Evolutionary conservation across 108 stramenopile genomes (phyloP).

Genomic region (Nitzschia inconspicua): DNA sequence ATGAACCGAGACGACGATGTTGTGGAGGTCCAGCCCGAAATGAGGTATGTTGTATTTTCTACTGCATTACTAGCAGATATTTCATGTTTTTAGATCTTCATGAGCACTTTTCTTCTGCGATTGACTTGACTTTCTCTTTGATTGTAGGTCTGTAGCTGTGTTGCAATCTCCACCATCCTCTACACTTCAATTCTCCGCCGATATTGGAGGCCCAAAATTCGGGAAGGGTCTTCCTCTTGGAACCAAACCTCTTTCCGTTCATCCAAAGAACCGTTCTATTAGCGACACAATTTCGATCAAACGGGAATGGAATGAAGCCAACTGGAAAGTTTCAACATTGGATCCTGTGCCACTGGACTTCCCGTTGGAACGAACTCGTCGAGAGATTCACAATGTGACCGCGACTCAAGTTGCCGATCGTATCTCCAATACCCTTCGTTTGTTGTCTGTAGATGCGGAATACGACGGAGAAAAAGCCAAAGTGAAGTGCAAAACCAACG

Average conservation of each 20-base stretch:
- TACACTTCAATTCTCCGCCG: no score
- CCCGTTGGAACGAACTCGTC: slow-evolving; percentile 50
- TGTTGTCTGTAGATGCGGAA: slow-evolving; percentile 59
- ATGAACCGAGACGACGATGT: no score
- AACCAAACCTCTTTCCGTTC: background rate
- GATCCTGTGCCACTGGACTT: slow-evolving; percentile 37
- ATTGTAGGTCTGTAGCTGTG: no score
- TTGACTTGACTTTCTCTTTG: no score
- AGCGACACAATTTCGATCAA: slow-evolving; percentile 19
- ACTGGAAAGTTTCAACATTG: slow-evolving; percentile 26
- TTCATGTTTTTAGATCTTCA: no score
- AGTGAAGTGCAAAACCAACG: slow-evolving; percentile 64
- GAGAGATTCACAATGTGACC: slow-evolving; percentile 35
- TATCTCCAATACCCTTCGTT: slow-evolving; percentile 51
- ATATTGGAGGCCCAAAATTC: slow-evolving; percentile 3
- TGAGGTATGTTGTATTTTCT: no score
- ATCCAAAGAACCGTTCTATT: background rate
- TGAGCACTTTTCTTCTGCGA: no score
- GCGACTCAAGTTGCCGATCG: slow-evolving; percentile 49
- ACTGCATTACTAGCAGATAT: no score
- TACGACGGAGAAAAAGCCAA: slow-evolving; percentile 43
- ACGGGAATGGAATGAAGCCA: slow-evolving; percentile 30
- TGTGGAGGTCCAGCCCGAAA: no score
- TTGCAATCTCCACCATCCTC: no score
- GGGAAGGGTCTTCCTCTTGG: slow-evolving; percentile 4